Evolutionary conservation across 805 yeast genomes (phyloP), one percentile per base, ranked within the genome.

Genomic region (Candida fluviatilis): DNA sequence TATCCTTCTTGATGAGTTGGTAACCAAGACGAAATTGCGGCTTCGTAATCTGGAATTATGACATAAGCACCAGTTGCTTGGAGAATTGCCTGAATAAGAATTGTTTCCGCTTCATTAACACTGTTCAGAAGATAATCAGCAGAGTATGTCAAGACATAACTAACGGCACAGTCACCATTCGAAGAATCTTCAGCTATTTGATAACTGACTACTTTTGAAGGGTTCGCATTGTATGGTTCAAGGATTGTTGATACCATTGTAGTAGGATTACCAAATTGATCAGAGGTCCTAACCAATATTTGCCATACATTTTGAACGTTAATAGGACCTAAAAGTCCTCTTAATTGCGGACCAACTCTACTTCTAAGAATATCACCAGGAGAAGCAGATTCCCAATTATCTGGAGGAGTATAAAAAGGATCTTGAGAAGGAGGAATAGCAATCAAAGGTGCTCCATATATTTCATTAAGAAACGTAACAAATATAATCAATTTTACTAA

Each of bases 41-140:
- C 65, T 32, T 58, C 57, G 36, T 58, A 50, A 41, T 60, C 65
- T 2, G 63, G 58, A 7, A 42, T 32, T 2, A 46, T 45, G 3
- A 53, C 47, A 18, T 49, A 53, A 30, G 45, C 41, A 50, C 54
- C 52, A 15, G 55, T 55, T 25, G 48, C 37, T 18, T 50, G 42
- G 18, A 55, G 39, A 4, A 47, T 47, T 2, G 45, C 38, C 30
- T 47, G 41, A 34, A 50, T 37, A 6, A 46, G 33, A 10, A 38
- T 19, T 42, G 46, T 40, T 37, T 55, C 58, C 7, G 43, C 11
- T 38, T 54, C 53, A 4, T 48, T 12, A 6, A 30, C 41, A 3
- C 47, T 19, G 24, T 50, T 47, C 26, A 44, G 40, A 24, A 26
- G 18, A 14, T 23, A 25, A 18, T 27, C 17, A 11, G 47, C 34